Evolutionary conservation across 345 rosid genomes (phyloP).

Genomic region (Hevea brasiliensis): DNA sequence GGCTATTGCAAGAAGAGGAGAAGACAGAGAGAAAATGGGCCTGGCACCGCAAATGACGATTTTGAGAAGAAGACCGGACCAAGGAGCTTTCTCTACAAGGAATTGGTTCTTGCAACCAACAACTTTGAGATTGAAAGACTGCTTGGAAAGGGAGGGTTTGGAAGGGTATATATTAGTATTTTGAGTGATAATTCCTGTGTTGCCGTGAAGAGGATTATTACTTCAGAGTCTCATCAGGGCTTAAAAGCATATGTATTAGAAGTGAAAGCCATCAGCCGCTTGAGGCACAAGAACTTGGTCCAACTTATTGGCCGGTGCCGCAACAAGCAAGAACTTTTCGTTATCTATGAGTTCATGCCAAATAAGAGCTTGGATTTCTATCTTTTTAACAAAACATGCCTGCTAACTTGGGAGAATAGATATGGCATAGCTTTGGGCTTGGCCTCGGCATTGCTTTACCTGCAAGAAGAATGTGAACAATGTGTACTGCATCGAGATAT

Average conservation of each 20-base stretch:
- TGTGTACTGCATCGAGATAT: constrained; percentile 36
- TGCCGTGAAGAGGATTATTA: constrained; percentile 24
- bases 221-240: constrained; percentile 12
- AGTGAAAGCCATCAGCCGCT: constrained; percentile 30
- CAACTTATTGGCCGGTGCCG: constrained; percentile 42
- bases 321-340: constrained; percentile 22
- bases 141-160: constrained; percentile 37
- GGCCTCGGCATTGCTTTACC: constrained; percentile 27
- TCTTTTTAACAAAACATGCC: constrained; percentile 8
- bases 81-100: constrained; percentile 21
- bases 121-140: constrained; percentile 22
- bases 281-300: constrained; percentile 35
- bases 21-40: neutral
- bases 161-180: constrained; percentile 25
- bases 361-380: constrained; percentile 32
- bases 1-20: neutral
- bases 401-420: constrained; percentile 22
- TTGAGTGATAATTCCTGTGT: neutral
- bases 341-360: constrained; percentile 37
- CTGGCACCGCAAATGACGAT: constrained; percentile 7
- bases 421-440: constrained; percentile 20
- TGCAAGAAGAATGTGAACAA: constrained; percentile 37
- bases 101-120: constrained; percentile 27
- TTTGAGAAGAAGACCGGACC: constrained; percentile 25
- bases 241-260: constrained; percentile 24